phyloP scores from a whole-genome alignment of 2,329 filamentous ascomycete species.

The Kalmusia sp. region DNA sequence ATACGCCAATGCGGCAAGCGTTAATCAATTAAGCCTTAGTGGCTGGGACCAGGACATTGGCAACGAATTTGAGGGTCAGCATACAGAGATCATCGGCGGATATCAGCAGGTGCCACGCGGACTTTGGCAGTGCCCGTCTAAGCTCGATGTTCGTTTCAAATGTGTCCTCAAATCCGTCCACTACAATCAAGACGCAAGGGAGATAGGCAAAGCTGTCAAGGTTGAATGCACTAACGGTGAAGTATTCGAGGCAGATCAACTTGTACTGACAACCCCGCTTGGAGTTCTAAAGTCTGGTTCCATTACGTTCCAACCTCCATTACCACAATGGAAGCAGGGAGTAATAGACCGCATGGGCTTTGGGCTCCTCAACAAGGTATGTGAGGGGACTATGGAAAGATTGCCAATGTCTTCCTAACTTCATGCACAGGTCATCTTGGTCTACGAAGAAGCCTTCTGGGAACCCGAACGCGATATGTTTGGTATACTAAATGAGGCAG shows the following conservation, averaged over 20 bases:
- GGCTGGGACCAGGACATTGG: conserved; percentile 98
- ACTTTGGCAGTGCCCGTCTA: conserved; percentile 76
- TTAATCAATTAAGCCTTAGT: conserved; percentile 83
- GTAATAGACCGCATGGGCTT: conserved; percentile 87
- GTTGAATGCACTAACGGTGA: conserved; percentile 78
- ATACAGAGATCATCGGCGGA: conserved; percentile 91
- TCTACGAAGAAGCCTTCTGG: conserved; percentile 92
- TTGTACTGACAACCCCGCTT: conserved; percentile 89
- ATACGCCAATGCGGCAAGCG: conserved; percentile 92
- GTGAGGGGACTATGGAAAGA: conserved; percentile 1
- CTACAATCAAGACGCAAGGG: conserved; percentile 48
- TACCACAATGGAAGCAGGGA: conserved; percentile 85
- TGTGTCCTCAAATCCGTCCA: conserved; percentile 77
- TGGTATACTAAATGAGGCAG: conserved; percentile 81
- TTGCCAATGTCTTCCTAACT: background rate
- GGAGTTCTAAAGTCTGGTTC: conserved; percentile 87
- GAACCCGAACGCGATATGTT: conserved; percentile 90
- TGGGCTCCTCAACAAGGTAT: conserved; percentile 87
- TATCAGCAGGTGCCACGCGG: conserved; percentile 94
- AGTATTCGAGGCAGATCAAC: conserved; percentile 79
- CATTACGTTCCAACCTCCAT: conserved; percentile 84
- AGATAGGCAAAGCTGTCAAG: conserved; percentile 32
- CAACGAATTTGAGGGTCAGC: conserved; percentile 95
- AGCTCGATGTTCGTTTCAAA: conserved; percentile 78
- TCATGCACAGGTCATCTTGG: conserved; percentile 70